Conservation (phyloP, 2,329 filamentous ascomycete genomes). For the Eutypa lata region DNA sequence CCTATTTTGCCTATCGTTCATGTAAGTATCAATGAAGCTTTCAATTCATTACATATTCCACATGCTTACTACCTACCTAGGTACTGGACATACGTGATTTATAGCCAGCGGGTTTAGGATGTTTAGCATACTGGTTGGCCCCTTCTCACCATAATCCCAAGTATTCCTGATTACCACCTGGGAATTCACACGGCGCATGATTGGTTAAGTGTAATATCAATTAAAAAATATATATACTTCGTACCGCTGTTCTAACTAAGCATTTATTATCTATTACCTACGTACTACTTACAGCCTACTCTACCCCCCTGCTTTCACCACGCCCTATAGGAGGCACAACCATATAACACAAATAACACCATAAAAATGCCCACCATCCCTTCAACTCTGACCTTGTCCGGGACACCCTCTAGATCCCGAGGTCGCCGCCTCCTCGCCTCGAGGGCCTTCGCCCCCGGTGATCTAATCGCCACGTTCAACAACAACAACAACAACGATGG, state of each 20-base stretch:
- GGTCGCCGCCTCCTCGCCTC: conserved; percentile 47
- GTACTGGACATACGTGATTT: too few relatives aligned
- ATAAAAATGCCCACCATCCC: conserved; percentile 8
- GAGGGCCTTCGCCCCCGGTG: conserved; percentile 40
- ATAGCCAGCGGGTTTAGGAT: too few relatives aligned
- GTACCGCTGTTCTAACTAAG: too few relatives aligned
- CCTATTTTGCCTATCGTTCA: too few relatives aligned
- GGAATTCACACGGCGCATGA: too few relatives aligned
- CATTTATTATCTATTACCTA: background rate
- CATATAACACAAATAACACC: conserved; percentile 1
- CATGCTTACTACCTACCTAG: background rate
- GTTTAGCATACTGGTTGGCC: too few relatives aligned
- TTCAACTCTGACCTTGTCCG: conserved; percentile 7
- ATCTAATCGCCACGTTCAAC: conserved; percentile 42
- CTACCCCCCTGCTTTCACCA: background rate
- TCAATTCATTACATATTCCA: background rate
- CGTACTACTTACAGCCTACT: conserved; percentile 1
- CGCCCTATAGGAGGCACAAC: background rate
- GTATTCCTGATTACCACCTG: too few relatives aligned
- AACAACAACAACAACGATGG: too few relatives aligned
- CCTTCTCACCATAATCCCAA: too few relatives aligned
- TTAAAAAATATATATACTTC: too few relatives aligned
- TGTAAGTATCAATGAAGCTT: background rate
- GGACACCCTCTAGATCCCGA: conserved; percentile 12
- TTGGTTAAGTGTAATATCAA: too few relatives aligned